Base-by-base conservation (phyloP, 257 asterid species). In the Penstemon davidsonii region DNA sequence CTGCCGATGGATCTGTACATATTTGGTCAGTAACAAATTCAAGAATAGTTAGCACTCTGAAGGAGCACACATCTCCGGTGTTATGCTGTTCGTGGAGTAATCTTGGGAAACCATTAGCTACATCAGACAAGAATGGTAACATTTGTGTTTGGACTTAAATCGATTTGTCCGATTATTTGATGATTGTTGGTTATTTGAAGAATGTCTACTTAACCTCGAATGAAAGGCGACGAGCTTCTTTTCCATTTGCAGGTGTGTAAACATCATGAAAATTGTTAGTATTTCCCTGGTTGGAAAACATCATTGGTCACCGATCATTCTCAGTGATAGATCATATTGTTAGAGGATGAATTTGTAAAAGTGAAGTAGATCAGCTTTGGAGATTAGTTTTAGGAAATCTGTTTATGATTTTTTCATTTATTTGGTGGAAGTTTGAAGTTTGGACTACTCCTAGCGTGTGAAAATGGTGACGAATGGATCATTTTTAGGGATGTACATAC, bases 61-160 rank as follows among this genome's bases (percentile, higher is more conserved):
- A 86, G 83, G 97, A 93, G 76, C 95, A 85, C 57, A 72, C 89
- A 0, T 78, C 95, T 54, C 76, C 99, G 0, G 95, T 93, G 9
- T 66, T 93, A 8, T 83, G 87, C 75, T 87, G 99, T 76, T 80
- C 96, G 6, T 90, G 99, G 99, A 88, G 95, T 80, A 80, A 79
- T 43, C 81, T 85, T 42, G 96, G 97, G 61, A 90, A 90, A 60
- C 87, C 95, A 53, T 71, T 93, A 47, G 99, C 96, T 56, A 77
- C 92, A 39, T 80, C 96, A 1, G 96, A 93, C 59, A 90, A 81
- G 87, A 85, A 84, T 60, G 97, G 97, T 4, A 73, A 69, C 49
- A 71, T 93, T 58, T 88, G 97, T 71, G 52, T 86, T 43, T 90
- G 99, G 99, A 70, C 74, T 60, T 74, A 49, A 70, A 46, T 52